Percentiles rank a stretch among this genome's conserved stretches.
Conservation (phyloP, 441 rosid species). For the Adansonia madagascariensis region DNA sequence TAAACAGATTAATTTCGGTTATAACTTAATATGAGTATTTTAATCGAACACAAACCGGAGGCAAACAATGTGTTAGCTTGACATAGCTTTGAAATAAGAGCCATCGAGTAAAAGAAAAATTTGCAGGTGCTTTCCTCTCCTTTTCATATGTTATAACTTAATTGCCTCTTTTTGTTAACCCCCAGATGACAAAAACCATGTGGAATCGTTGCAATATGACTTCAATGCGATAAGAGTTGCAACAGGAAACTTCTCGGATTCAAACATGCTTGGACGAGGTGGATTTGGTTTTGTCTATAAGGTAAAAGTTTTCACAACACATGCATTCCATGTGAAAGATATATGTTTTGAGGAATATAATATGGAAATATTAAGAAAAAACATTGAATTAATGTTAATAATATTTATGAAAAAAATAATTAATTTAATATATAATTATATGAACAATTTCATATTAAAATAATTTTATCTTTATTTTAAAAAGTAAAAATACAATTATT, state of each 20-base stretch:
- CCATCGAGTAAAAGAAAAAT: too few relatives aligned
- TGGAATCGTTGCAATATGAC: slow-evolving; percentile 10
- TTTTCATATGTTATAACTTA: neutral
- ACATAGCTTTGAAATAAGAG: neutral
- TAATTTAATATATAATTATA: too few relatives aligned
- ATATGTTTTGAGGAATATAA: too few relatives aligned
- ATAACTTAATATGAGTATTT: neutral
- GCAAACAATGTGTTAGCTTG: neutral
- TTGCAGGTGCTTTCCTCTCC: neutral
- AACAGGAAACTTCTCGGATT: slow-evolving; percentile 27
- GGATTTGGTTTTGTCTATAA: slow-evolving; percentile 36
- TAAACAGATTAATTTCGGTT: neutral
- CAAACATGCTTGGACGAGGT: slow-evolving; percentile 35
- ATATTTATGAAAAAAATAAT: too few relatives aligned
- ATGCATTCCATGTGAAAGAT: too few relatives aligned
- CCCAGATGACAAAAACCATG: neutral
- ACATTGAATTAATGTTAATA: too few relatives aligned
- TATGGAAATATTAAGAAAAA: too few relatives aligned
- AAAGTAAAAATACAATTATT: too few relatives aligned
- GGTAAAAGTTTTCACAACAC: slow-evolving; percentile 11
- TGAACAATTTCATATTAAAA: too few relatives aligned
- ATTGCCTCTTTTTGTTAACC: neutral
- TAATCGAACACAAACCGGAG: neutral
- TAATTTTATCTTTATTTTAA: too few relatives aligned
- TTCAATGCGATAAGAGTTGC: slow-evolving; percentile 22